phyloP scores from a whole-genome alignment of 2,329 filamentous ascomycete genomes.

The Colletotrichum coccodes region DNA sequence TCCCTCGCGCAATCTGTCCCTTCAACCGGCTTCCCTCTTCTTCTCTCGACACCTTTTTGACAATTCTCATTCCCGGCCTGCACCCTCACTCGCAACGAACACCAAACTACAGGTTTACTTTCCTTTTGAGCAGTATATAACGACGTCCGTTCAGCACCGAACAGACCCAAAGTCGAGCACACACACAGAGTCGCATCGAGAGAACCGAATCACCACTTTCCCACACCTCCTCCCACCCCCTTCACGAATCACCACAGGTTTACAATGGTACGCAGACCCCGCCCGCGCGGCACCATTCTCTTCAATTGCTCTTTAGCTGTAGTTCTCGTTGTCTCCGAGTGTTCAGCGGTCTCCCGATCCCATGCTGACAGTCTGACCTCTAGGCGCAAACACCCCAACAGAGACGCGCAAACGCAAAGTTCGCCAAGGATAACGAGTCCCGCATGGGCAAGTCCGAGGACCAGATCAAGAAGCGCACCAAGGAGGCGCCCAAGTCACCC shows the following conservation, averaged over 20 bases:
- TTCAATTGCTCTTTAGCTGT: neutral
- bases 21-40: constrained; percentile 31
- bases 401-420: constrained; percentile 83
- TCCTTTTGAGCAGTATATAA: neutral
- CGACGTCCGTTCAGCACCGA: neutral
- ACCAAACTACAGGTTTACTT: constrained; percentile 3
- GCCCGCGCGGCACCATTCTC: neutral
- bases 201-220: neutral
- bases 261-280: constrained; percentile 35
- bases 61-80: too few species aligned
- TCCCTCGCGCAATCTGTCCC: constrained; percentile 34
- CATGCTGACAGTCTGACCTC: neutral
- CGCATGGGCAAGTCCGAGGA: constrained; percentile 80
- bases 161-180: neutral
- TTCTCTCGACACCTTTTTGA: constrained; percentile 32
- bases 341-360: neutral
- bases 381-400: constrained; percentile 88
- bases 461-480: constrained; percentile 69
- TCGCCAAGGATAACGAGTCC: constrained; percentile 76
- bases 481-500: constrained; percentile 67
- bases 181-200: neutral
- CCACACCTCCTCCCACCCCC: neutral
- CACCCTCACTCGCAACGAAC: neutral
- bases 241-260: neutral
- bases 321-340: neutral